Evolutionary conservation across 345 rosid genomes (phyloP).

Genomic region (Aethionema arabicum): DNA sequence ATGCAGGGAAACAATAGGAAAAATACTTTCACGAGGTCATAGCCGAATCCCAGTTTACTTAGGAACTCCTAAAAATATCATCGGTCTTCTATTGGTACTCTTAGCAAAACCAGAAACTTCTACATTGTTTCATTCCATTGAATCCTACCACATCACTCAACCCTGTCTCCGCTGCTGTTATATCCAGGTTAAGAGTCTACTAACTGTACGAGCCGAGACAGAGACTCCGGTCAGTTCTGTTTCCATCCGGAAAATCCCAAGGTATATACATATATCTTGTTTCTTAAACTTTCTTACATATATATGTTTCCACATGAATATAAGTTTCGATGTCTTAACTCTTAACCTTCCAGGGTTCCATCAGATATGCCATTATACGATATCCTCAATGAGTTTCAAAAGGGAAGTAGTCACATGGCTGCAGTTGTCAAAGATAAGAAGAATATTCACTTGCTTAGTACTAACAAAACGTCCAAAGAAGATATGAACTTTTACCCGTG

Average conservation of each 20-base stretch:
- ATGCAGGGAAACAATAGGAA: constrained; percentile 82
- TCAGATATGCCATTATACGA: constrained; percentile 83
- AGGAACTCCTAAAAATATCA: constrained; percentile 66
- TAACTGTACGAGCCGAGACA: constrained; percentile 75
- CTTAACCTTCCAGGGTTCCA: constrained; percentile 66
- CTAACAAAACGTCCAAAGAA: constrained; percentile 41
- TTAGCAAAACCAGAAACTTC: constrained; percentile 12
- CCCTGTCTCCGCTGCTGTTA: constrained; percentile 7
- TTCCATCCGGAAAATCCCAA: constrained; percentile 74
- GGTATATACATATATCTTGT: constrained; percentile 48
- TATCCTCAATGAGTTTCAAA: constrained; percentile 83
- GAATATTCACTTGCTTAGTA: constrained; percentile 26
- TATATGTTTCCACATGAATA: constrained; percentile 15
- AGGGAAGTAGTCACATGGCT: constrained; percentile 92
- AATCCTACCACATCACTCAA: constrained; percentile 6
- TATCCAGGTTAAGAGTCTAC: constrained; percentile 73
- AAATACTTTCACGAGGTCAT: constrained; percentile 76
- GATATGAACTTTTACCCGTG: constrained; percentile 30
- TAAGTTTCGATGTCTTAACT: constrained; percentile 26
- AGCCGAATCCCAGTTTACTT: constrained; percentile 76
- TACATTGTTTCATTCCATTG: constrained; percentile 21
- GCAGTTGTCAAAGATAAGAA: constrained; percentile 62
- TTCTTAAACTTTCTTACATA: neutral
- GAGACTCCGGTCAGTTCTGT: constrained; percentile 80
- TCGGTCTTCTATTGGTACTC: constrained; percentile 77